These are phyloP conservation scores for Pleurotus pulmonarius DNA, from an alignment of 768 basidiomycete species.

Conservation along the genomic window DNA sequence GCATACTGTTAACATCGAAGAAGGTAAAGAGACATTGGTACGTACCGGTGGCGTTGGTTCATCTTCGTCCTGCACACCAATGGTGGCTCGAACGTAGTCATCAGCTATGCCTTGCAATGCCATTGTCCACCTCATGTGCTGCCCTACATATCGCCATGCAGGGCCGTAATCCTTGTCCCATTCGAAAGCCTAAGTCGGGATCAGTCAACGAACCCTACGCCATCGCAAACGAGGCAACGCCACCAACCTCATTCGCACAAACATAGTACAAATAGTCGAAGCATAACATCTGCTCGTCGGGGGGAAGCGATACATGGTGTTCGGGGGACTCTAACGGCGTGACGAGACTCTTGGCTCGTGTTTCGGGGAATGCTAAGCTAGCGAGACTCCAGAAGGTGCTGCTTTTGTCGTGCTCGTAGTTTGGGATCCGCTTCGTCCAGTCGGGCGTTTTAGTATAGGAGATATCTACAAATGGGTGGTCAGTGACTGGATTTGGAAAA, in stretches of 20 bases:
- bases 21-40: constrained; percentile 21
- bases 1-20: not conserved
- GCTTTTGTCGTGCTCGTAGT: constrained; percentile 40
- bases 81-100: constrained; percentile 39
- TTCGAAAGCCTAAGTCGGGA: constrained; percentile 41
- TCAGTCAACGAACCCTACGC: constrained; percentile 3
- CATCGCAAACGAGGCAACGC: not conserved
- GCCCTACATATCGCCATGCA: constrained; percentile 54
- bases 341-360: constrained; percentile 30
- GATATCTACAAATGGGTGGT: constrained; percentile 32
- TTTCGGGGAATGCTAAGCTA: constrained; percentile 41
- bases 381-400: constrained; percentile 45
- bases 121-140: constrained; percentile 47
- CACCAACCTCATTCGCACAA: constrained; percentile 39
- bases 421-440: constrained; percentile 46
- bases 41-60: constrained; percentile 38
- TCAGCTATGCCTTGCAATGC: constrained; percentile 37
- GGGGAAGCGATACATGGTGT: constrained; percentile 40
- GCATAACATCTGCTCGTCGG: constrained; percentile 48
- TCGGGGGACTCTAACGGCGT: constrained; percentile 37
- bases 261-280: constrained; percentile 53
- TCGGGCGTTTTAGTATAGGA: constrained; percentile 47
- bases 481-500: constrained; percentile 10
- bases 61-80: constrained; percentile 27
- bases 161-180: constrained; percentile 56